Evolutionary conservation across 495 filamentous ascomycete genomes (phyloP).

Genomic region (Lasiosphaeria miniovina): DNA sequence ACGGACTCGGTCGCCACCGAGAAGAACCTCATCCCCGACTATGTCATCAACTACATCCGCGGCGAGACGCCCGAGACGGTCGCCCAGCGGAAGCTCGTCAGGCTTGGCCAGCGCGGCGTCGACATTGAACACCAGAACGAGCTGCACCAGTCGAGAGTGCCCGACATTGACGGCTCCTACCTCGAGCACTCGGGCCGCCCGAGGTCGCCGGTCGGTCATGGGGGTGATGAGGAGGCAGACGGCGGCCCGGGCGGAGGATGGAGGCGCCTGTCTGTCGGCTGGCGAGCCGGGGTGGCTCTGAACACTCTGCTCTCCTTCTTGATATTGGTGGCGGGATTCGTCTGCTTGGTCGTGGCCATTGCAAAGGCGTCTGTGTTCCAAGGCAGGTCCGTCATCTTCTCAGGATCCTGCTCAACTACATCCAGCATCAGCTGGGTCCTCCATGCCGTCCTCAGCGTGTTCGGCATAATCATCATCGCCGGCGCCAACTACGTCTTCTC

Average conservation of each 20-base stretch:
- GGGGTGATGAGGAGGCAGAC: constrained; percentile 12
- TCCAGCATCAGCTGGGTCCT: constrained; percentile 33
- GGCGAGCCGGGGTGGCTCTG: constrained; percentile 41
- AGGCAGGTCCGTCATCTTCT: constrained; percentile 33
- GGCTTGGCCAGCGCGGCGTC: constrained; percentile 32
- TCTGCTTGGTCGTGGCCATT: constrained; percentile 38
- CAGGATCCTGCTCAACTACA: constrained; percentile 34
- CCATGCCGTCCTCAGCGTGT: constrained; percentile 37
- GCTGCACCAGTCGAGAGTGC: constrained; percentile 31
- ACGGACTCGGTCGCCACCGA: constrained; percentile 26
- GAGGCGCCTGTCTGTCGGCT: constrained; percentile 29
- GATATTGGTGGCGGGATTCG: constrained; percentile 37
- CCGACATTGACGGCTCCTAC: constrained; percentile 33
- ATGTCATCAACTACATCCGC: constrained; percentile 44
- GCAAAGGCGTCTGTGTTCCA: constrained; percentile 26
- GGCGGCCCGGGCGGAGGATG: constrained; percentile 3
- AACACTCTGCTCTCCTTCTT: constrained; percentile 35
- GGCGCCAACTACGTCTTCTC: constrained; percentile 51
- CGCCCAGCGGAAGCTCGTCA: constrained; percentile 36
- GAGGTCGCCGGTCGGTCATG: neutral
- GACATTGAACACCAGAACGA: constrained; percentile 26
- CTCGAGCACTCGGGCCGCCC: constrained; percentile 7
- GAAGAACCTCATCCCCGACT: constrained; percentile 42
- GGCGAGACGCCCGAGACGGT: constrained; percentile 44
- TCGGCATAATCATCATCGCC: constrained; percentile 35